These are phyloP conservation scores for Fusarium denticulatum DNA, from an alignment of 2,329 filamentous ascomycete species.

Conservation along the genomic window DNA sequence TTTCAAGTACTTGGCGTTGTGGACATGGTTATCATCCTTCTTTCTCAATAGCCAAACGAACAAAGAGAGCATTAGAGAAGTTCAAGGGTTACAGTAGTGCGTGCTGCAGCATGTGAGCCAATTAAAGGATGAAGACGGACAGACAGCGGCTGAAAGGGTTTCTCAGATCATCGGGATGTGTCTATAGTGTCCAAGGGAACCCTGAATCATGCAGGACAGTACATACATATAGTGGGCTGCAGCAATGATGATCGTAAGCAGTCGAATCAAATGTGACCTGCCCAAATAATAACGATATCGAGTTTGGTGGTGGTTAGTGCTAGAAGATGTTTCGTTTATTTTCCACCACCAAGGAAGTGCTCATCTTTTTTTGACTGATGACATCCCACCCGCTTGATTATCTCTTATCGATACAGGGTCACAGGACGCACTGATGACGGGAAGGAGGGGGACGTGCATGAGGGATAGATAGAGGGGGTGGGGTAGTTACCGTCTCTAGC, in stretches of 20 bases:
- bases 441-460: slow-evolving; percentile 33
- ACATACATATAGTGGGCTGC: background rate
- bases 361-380: slow-evolving; percentile 15
- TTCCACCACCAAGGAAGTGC: background rate
- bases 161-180: slow-evolving; percentile 23
- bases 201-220: slow-evolving; percentile 19
- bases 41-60: background rate
- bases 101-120: slow-evolving; percentile 1
- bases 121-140: background rate
- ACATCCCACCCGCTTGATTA: background rate
- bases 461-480: slow-evolving; percentile 22
- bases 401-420: slow-evolving; percentile 37
- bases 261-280: background rate
- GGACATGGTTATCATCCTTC: background rate
- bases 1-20: slow-evolving; percentile 3
- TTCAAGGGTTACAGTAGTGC: background rate
- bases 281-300: background rate
- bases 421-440: slow-evolving; percentile 34
- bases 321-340: background rate
- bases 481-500: slow-evolving; percentile 13
- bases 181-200: slow-evolving; percentile 6
- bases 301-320: background rate
- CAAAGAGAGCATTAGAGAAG: background rate
- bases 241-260: background rate
- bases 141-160: background rate